phyloP scores from a whole-genome alignment of 768 basidiomycete genomes.

The Pleurotus pulmonarius region DNA sequence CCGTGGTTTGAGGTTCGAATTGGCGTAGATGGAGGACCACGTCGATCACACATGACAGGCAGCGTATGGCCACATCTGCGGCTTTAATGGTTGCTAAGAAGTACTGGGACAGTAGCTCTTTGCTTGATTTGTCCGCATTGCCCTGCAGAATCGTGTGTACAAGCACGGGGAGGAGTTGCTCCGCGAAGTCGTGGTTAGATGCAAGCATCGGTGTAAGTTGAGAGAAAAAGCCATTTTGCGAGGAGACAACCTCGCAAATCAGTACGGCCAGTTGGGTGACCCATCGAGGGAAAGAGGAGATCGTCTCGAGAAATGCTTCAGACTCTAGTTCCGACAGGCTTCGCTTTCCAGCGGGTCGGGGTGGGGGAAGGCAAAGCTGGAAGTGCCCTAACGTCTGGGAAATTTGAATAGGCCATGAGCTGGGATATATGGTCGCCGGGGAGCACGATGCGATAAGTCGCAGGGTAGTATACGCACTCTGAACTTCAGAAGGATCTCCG shows the following conservation, averaged over 20 bases:
- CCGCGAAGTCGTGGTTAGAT: constrained; percentile 54
- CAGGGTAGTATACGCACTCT: constrained; percentile 62
- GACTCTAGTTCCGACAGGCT: constrained; percentile 34
- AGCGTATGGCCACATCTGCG: constrained; percentile 31
- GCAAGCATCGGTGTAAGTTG: constrained; percentile 60
- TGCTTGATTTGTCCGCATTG: constrained; percentile 22
- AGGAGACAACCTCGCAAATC: constrained; percentile 56
- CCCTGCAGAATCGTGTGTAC: constrained; percentile 61
- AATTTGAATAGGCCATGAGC: constrained; percentile 35
- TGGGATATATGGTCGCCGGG: constrained; percentile 22
- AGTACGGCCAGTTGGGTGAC: constrained; percentile 53
- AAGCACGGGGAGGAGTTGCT: constrained; percentile 68
- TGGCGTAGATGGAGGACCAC: constrained; percentile 78
- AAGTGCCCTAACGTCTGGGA: constrained; percentile 46
- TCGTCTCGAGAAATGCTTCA: constrained; percentile 31
- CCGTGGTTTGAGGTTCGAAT: constrained; percentile 39
- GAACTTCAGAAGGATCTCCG: constrained; percentile 41
- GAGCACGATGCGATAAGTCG: constrained; percentile 49
- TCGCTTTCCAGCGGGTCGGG: constrained; percentile 25
- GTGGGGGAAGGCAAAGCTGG: constrained; percentile 31
- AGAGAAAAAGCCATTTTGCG: constrained; percentile 58
- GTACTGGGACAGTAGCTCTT: constrained; percentile 44
- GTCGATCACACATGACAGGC: constrained; percentile 63
- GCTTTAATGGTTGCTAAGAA: constrained; percentile 52
- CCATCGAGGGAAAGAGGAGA: constrained; percentile 59